Base-by-base conservation (phyloP, 2,329 filamentous ascomycete species). In the Aspergillus pseudoglaucus region DNA sequence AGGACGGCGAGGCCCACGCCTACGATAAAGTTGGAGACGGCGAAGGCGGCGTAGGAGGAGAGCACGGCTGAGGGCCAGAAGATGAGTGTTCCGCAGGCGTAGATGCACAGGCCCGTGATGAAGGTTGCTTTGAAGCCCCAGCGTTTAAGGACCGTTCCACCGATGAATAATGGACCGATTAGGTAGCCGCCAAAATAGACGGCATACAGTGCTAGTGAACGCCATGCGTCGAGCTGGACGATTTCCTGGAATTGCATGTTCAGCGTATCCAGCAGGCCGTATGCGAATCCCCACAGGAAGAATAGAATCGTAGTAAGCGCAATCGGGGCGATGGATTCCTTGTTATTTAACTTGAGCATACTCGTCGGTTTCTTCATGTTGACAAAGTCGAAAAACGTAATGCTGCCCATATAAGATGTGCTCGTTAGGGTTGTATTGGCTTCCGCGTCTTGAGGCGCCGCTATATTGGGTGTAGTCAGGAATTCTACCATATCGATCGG, bases 221-320 rank as follows among this genome's bases (percentile, higher is more conserved):
- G 59, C 65, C 65, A 69, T 3, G 56, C 33, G 25, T 63, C 59
- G 5, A 69, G 37, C 1, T 59, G 49, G 10, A 77, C 75, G 10
- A 82, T 74, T 10, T 61, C 54, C 56, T 81, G 76, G 55, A 84
- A 83, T 47, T 80, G 77, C 0, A 64, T 59, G 63, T 95, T 95
- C 23, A 96, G 77, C 0, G 84, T 85, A 59, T 93, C 89, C 5
- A 95, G 74, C 2, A 95, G 77, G 0, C 90, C 90, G 58, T 95
- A 95, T 0, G 89, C 90, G 49, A 95, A 85, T 0, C 90, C 90
- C 90, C 89, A 95, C 2, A 95, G 73, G 54, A 95, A 83, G 69
- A 95, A 95, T 0, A 95, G 73, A 6, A 90, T 78, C 1, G 87
- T 88, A 18, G 94, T 88, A 53, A 88, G 54, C 2, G 76, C 68